Conservation (phyloP, 2,329 filamentous ascomycete genomes). For the Juglanconis sp. region DNA sequence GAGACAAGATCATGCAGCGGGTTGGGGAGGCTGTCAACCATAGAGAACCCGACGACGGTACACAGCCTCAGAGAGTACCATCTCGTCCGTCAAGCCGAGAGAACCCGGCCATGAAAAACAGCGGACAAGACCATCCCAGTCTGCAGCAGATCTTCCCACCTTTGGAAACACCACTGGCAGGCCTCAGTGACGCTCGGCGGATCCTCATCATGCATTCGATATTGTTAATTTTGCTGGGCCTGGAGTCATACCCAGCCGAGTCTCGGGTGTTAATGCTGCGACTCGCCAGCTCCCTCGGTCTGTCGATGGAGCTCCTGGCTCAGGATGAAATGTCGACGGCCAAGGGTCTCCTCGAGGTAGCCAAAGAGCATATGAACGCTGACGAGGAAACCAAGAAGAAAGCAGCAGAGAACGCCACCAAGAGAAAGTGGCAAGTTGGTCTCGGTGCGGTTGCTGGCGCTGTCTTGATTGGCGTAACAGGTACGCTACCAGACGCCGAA, state of each 20-base stretch:
- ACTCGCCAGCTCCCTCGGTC: constrained; percentile 63
- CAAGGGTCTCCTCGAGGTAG: constrained; percentile 67
- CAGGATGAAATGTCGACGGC: constrained; percentile 74
- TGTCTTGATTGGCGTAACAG: constrained; percentile 81
- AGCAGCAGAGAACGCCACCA: constrained; percentile 65
- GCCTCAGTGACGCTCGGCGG: constrained; percentile 34
- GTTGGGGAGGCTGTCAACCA: constrained; percentile 63
- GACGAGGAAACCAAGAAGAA: constrained; percentile 74
- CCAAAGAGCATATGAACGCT: constrained; percentile 56
- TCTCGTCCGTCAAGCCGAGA: constrained; percentile 42
- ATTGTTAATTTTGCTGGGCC: constrained; percentile 66
- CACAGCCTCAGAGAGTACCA: constrained; percentile 44
- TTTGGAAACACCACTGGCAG: constrained; percentile 51
- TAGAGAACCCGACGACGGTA: constrained; percentile 41
- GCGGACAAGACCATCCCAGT: constrained; percentile 33
- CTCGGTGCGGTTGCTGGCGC: constrained; percentile 86
- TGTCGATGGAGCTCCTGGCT: constrained; percentile 61
- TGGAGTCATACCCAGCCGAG: constrained; percentile 72
- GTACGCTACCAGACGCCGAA: too few relatives aligned
- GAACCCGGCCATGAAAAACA: constrained; percentile 31
- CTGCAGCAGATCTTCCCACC: constrained; percentile 52
- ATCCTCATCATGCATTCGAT: constrained; percentile 42
- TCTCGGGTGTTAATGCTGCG: constrained; percentile 68
- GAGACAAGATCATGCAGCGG: constrained; percentile 63
- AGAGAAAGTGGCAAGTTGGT: constrained; percentile 85